These are phyloP conservation scores for Chalciporus piperatus DNA, from an alignment of 768 basidiomycete species.

Conservation along the genomic window DNA sequence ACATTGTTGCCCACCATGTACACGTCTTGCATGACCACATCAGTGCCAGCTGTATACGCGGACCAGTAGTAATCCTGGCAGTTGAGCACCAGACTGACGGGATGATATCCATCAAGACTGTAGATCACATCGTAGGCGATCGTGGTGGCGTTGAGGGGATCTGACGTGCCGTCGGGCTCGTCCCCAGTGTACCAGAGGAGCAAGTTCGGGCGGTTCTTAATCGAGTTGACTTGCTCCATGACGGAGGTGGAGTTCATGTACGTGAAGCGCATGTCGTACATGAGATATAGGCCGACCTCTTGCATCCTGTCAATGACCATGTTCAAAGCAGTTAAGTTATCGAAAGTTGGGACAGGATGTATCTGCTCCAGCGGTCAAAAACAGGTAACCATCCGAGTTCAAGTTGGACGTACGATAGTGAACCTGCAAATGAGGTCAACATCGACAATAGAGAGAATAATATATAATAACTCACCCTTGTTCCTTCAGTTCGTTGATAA, in stretches of 20 bases:
- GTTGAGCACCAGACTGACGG: constrained; percentile 62
- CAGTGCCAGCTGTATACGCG: constrained; percentile 58
- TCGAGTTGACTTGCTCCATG: constrained; percentile 61
- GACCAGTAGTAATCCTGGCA: constrained; percentile 66
- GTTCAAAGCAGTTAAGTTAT: constrained; percentile 55
- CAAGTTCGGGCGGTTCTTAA: constrained; percentile 67
- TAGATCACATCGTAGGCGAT: constrained; percentile 55
- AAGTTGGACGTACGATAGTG: constrained; percentile 31
- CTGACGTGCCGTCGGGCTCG: constrained; percentile 69
- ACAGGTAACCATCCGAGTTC: not conserved
- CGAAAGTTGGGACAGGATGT: constrained; percentile 68
- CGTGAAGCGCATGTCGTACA: constrained; percentile 80
- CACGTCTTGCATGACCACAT: constrained; percentile 69
- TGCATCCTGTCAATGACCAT: constrained; percentile 69
- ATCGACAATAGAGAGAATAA: not conserved
- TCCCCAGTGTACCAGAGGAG: constrained; percentile 74
- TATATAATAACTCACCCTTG: constrained; percentile 22
- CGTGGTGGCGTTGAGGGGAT: constrained; percentile 57
- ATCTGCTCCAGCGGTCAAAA: constrained; percentile 37
- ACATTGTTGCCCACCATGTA: constrained; percentile 53
- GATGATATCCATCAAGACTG: constrained; percentile 63
- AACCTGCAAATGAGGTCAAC: constrained; percentile 10
- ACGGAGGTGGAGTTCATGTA: constrained; percentile 67
- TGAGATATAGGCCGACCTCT: constrained; percentile 64
- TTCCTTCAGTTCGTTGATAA: constrained; percentile 32